phyloP scores from a whole-genome alignment of 352 stramenopile genomes.

The Blastocystis sp. region DNA sequence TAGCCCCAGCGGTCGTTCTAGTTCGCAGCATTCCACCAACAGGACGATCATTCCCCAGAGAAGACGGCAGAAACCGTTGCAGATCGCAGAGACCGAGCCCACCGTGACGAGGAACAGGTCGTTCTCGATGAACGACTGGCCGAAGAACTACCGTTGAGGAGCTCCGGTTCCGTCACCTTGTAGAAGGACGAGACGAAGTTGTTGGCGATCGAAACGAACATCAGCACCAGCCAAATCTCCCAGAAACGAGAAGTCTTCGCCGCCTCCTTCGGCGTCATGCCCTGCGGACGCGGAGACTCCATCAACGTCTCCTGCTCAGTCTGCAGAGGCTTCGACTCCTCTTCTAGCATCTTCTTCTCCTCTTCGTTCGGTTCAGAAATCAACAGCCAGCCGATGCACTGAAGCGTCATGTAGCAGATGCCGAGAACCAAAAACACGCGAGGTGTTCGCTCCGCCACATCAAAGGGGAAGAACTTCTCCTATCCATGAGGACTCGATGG shows the following conservation, averaged over 20 bases:
- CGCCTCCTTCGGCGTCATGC: background rate
- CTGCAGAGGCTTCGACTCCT: background rate
- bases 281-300: background rate
- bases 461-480: constrained; percentile 40
- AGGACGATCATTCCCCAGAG: constrained; percentile 45
- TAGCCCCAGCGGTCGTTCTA: constrained; percentile 52
- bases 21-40: background rate
- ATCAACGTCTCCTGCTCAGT: background rate
- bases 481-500: background rate
- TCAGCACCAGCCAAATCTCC: constrained; percentile 41
- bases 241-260: constrained; percentile 22
- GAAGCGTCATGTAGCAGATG: background rate
- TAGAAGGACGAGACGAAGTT: constrained; percentile 55
- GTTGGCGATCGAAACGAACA: constrained; percentile 27
- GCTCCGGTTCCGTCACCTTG: background rate
- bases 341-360: background rate
- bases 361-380: constrained; percentile 41
- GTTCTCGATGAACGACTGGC: constrained; percentile 30
- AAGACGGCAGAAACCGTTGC: constrained; percentile 38
- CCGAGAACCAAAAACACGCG: constrained; percentile 10
- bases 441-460: background rate
- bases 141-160: constrained; percentile 34
- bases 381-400: constrained; percentile 25
- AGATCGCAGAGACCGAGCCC: constrained; percentile 46
- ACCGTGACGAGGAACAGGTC: constrained; percentile 22